Conservation (phyloP, 495 filamentous ascomycete species). For the Neurospora sublineolata region DNA sequence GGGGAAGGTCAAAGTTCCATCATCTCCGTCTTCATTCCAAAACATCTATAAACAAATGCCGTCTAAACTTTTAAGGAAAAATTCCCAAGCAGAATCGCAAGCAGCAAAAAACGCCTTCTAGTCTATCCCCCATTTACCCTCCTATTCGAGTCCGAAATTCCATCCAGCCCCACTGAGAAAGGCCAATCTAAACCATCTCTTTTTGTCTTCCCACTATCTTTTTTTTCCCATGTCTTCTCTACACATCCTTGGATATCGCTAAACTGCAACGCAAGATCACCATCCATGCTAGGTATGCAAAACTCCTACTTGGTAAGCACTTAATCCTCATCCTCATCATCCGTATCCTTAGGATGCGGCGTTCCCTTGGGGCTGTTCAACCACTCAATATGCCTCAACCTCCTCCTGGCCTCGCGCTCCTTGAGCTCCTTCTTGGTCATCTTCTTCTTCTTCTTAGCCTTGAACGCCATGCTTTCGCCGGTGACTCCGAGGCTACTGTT, state of each 20-base stretch:
- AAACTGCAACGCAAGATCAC: background rate
- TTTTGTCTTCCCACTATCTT: background rate
- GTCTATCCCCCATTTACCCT: background rate
- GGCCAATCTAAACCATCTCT: background rate
- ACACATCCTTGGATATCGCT: background rate
- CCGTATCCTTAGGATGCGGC: constrained; percentile 64
- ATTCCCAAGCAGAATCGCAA: background rate
- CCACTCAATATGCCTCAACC: constrained; percentile 95
- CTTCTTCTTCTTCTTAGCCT: constrained; percentile 92
- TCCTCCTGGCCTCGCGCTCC: constrained; percentile 75
- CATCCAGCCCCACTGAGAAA: background rate
- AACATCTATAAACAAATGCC: background rate
- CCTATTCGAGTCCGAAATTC: background rate
- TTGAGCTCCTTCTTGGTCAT: constrained; percentile 91
- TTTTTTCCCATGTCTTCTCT: background rate
- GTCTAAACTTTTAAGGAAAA: background rate
- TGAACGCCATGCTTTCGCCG: constrained; percentile 68
- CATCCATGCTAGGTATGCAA: background rate
- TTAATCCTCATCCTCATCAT: constrained; percentile 52
- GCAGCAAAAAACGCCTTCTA: background rate
- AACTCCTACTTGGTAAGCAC: background rate
- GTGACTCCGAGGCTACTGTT: constrained; percentile 19
- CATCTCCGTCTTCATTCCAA: background rate
- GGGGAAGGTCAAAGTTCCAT: background rate
- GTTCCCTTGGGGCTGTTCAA: constrained; percentile 67